Base-by-base conservation (phyloP, 1,284 basidiomycete genomes). In the Cutaneotrichosporon dermatis region DNA sequence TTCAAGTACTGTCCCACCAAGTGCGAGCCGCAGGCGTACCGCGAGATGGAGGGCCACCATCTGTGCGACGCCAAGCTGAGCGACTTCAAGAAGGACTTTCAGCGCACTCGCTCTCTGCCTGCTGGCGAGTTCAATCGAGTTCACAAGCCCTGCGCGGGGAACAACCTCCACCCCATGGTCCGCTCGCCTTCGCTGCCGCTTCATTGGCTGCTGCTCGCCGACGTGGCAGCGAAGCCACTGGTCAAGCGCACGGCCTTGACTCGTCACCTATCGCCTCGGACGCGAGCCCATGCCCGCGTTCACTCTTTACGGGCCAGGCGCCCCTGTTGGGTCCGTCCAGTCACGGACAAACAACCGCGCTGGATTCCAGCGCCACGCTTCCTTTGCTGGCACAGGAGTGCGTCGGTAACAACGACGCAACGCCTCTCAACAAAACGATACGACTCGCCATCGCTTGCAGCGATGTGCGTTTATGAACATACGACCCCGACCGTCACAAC, bases 21-120 rank as follows among this genome's bases (percentile, higher is more conserved):
- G 46, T 97, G 94, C 80, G 82, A 89, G 58, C 93, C 92, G 0
- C 81, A 80, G 33, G 87, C 84, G 2, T 99, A 99, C 75, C 86
- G 96, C 42, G 85, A 83, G 15, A 99, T 99, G 95, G 93, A 98
- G 73, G 92, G 93, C 0, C 82, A 83, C 44, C 88, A 93, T 76
- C 83, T 86, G 34, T 87, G 93, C 51, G 84, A 87, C 55, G 86
- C 89, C 69, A 91, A 96, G 70, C 79, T 97, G 56, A 89, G 92
- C 78, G 89, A 91, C 65, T 95, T 98, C 82, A 87, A 95, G 66
- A 88, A 87, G 73, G 50, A 41, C 37, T 91, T 90, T 71, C 86
- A 86, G 40, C 86, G 92, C 54, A 89, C 92, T 49, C 88, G 89
- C 71, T 92, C 90, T 0, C 94, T 54, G 43, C 87, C 91, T 1